Base-by-base conservation (phyloP, 2,329 filamentous ascomycete species). In the Fusarium austroafricanum region DNA sequence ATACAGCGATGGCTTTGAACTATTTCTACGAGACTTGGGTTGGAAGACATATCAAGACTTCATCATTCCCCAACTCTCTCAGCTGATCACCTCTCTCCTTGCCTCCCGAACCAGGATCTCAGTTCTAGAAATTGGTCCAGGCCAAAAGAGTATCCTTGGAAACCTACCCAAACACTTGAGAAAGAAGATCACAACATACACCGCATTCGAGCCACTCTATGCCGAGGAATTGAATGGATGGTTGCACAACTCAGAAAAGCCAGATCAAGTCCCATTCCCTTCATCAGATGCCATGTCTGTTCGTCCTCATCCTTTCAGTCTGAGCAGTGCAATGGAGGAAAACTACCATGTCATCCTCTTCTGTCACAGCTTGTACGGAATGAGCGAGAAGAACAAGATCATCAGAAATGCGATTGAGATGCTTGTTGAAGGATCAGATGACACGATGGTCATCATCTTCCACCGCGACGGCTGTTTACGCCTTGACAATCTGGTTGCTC, bases 311-410 rank as follows among this genome's bases (percentile, higher is more conserved):
- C 75, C 79, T 11, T 87, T 87, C 67, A 61, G 14, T 60, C 55
- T 75, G n/a, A 56, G 80, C 10, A 67, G 62, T 40, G 67, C 74
- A 23, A 67, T n/a, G 2, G 68, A 76, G 31, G 73, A 80, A 21
- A 82, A 78, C 60, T 90, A 83, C 69, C 82, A 90, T 65, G 14
- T 89, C 39, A 73, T 90, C 18, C 71, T 90, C 6, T 88, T 90
- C 75, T 90, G 87, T 67, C 87, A 90, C 73, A 89, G 88, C 77
- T 83, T 90, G 83, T 89, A 90, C 66, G 86, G 85, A 61, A 85
- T 90, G 83, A 79, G 79, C 0, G 79, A 80, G 4, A 84, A 86
- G 66, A 69, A 64, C n/a, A 72, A 15, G 3, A 81, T 80, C 60
- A 82, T 90, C 63, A 72, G 83, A 71, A 68, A 61, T 18, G 81